Percentiles rank a stretch among this genome's conserved stretches.
Evolutionary conservation across 495 filamentous ascomycete genomes (phyloP).

Genomic region (Lichina pygmaea): DNA sequence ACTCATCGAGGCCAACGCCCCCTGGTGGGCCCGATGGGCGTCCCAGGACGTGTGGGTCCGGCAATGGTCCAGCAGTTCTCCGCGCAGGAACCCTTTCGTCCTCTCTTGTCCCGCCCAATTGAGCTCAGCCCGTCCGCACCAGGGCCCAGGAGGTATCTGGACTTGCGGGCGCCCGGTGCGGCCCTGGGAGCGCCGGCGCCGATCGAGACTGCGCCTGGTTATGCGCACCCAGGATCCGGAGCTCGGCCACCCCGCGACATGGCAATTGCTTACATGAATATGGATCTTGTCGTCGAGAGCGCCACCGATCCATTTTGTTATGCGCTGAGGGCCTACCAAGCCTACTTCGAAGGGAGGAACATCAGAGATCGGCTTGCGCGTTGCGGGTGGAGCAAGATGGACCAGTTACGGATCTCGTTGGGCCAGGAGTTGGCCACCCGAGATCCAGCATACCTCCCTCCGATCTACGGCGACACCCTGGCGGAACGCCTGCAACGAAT

Average conservation of each 20-base stretch:
- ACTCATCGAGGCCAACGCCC: too few species aligned
- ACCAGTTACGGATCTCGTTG: constrained; percentile 9
- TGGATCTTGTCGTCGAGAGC: constrained; percentile 13
- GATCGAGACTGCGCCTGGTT: background rate
- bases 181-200: too few species aligned
- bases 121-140: too few species aligned
- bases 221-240: background rate
- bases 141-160: too few species aligned
- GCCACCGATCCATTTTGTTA: constrained; percentile 12
- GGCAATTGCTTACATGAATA: constrained; percentile 9
- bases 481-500: constrained; percentile 10
- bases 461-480: constrained; percentile 9
- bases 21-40: too few species aligned
- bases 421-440: constrained; percentile 12
- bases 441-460: constrained; percentile 16
- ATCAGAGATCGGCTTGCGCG: constrained; percentile 9
- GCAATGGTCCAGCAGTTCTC: too few species aligned
- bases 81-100: too few species aligned
- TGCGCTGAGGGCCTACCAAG: constrained; percentile 5
- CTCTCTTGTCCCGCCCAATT: too few species aligned
- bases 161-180: too few species aligned
- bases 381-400: constrained; percentile 6
- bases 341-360: constrained; percentile 8
- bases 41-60: too few species aligned
- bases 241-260: constrained; percentile 1